Conservation (phyloP, 306 rosid genomes). For the Rosa lucieae region DNA sequence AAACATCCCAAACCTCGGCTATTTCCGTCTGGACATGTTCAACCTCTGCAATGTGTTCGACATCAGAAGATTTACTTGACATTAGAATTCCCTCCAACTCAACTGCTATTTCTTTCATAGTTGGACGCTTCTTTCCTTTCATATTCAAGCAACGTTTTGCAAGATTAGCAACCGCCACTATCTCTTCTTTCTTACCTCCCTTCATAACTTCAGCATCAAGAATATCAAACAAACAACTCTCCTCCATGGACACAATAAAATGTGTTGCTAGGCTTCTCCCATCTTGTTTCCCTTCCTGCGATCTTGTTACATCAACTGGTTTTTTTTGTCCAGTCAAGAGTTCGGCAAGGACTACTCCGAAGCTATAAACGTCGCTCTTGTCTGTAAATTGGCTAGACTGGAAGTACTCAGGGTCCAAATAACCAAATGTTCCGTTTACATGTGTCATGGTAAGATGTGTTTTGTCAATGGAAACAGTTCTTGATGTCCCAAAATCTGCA, state of each 20-base stretch:
- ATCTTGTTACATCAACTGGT: background rate
- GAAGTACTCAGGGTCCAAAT: slow-evolving; percentile 26
- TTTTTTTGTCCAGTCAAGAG: slow-evolving; percentile 23
- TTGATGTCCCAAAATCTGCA: slow-evolving; percentile 24
- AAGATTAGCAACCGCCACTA: no score
- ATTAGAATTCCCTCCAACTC: no score
- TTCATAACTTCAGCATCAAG: background rate
- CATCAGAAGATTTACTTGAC: no score
- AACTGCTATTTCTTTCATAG: no score
- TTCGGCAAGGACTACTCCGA: slow-evolving; percentile 21
- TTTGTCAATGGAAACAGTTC: background rate
- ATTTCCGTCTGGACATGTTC: no score
- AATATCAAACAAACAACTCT: background rate
- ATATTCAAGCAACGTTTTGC: no score
- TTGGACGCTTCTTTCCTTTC: no score
- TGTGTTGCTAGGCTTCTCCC: background rate
- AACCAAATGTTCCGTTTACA: slow-evolving; percentile 23
- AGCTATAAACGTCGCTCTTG: slow-evolving; percentile 25
- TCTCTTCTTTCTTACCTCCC: no score
- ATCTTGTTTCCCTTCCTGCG: background rate
- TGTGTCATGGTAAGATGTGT: slow-evolving; percentile 15
- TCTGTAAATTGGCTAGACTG: slow-evolving; percentile 7
- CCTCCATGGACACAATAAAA: background rate
- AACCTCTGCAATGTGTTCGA: no score
- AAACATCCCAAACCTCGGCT: no score